These are phyloP conservation scores for Citrus medica DNA, from an alignment of 345 rosid species.

Conservation along the genomic window DNA sequence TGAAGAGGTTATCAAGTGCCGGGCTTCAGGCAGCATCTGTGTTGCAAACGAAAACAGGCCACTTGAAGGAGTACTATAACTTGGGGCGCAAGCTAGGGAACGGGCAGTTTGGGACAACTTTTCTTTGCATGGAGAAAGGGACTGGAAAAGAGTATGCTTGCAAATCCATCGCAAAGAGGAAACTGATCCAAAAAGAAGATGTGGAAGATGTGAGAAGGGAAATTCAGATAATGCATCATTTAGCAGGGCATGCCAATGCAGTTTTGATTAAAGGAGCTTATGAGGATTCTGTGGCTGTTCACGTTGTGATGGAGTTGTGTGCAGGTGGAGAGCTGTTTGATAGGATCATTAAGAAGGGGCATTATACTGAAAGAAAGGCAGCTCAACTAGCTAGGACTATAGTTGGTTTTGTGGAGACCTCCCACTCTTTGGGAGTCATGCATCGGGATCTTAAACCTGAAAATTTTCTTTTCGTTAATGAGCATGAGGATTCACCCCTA, in stretches of 20 bases:
- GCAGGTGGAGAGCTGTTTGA: slow-evolving; percentile 93
- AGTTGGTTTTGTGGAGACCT: slow-evolving; percentile 67
- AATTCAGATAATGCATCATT: slow-evolving; percentile 88
- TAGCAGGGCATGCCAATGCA: slow-evolving; percentile 65
- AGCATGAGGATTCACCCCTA: slow-evolving; percentile 66
- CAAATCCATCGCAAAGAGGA: slow-evolving; percentile 86
- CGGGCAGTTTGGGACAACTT: slow-evolving; percentile 93
- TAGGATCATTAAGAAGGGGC: slow-evolving; percentile 73
- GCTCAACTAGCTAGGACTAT: slow-evolving; percentile 65
- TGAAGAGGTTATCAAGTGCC: slow-evolving; percentile 55
- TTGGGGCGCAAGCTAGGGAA: slow-evolving; percentile 78
- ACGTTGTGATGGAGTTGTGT: slow-evolving; percentile 92
- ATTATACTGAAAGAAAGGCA: slow-evolving; percentile 74
- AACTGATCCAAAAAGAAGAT: slow-evolving; percentile 55
- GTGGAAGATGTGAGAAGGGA: slow-evolving; percentile 92
- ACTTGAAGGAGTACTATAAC: slow-evolving; percentile 60
- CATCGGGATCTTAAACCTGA: slow-evolving; percentile 90
- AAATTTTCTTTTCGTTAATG: slow-evolving; percentile 69
- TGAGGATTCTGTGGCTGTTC: slow-evolving; percentile 83
- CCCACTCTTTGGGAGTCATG: slow-evolving; percentile 80
- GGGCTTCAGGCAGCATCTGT: slow-evolving; percentile 61
- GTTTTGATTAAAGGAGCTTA: slow-evolving; percentile 76
- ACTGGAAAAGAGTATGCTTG: slow-evolving; percentile 80
- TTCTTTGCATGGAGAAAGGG: slow-evolving; percentile 64
- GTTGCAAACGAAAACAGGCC: slow-evolving; percentile 55